Evolutionary conservation across 768 basidiomycete species (phyloP), one percentile per base, ranked within the genome.

Genomic region (Russula vinacea): DNA sequence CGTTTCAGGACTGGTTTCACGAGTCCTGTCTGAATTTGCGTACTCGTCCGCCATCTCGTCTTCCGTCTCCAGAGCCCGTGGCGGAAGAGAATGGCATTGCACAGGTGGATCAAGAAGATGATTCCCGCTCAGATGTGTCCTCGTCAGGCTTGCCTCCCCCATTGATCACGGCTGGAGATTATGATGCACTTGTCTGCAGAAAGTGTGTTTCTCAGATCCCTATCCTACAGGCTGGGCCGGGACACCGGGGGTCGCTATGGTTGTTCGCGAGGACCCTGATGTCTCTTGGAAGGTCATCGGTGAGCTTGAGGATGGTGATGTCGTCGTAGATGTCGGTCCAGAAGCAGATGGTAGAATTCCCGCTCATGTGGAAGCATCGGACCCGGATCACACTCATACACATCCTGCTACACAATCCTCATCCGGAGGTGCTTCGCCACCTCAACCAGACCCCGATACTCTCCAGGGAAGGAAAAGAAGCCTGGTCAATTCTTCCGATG

Each of bases 1-100:
- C 39, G 8, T 45, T 40, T 35, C n/a, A 92, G 90, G 91, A 94
- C 71, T 94, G 92, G 92, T 94, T 86, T 74, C 92, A 94, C 69
- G 92, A 94, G 76, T 92, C 90, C 13, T 94, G 92, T 70, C 84
- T 92, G 68, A 88, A 90, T 74, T 79, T 94, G 49, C 83, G 90
- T 64, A 83, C 87, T 72, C 81, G 81, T 24, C 89, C 88, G 10
- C 67, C 75, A 7, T 80, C 80, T 10, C 79, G 83, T 62, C 79
- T 76, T 54, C 65, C 80, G 5, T 72, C 76, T 0, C 76, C 78
- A 19, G 59, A 54, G 11, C 22, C 29, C 1, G 1, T 24, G 3
- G 50, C 35, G 26, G 49, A 42, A 52, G 64, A 52, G 16, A 50
- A 60, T 14, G 40, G 11, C 17, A 26, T 45, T 32, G 51, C 55